phyloP scores from a whole-genome alignment of 495 filamentous ascomycete genomes.

The Penicillium simplicissimum region DNA sequence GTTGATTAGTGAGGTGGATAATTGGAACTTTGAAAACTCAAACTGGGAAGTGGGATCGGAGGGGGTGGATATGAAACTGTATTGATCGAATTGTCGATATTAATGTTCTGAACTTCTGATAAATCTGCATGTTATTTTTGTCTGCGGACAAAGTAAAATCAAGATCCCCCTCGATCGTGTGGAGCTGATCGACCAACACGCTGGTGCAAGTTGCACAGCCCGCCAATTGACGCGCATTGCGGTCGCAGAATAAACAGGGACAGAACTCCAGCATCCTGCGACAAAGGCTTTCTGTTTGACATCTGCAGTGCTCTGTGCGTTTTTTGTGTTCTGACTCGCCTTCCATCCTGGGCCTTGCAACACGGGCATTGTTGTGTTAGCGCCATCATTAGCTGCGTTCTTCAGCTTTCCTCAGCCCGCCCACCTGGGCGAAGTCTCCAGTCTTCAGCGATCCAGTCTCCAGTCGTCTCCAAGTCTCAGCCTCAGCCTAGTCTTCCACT shows the following conservation, averaged over 20 bases:
- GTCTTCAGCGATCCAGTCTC: too few relatives aligned
- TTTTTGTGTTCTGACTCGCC: not conserved
- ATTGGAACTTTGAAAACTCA: not conserved
- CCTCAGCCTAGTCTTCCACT: not conserved
- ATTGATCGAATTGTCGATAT: too few relatives aligned
- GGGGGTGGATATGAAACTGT: conserved; percentile 14
- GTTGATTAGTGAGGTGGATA: too few relatives aligned
- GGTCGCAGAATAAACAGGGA: too few relatives aligned
- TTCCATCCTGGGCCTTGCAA: too few relatives aligned
- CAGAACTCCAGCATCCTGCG: not conserved
- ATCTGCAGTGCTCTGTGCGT: too few relatives aligned
- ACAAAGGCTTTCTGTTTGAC: not conserved
- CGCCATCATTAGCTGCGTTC: not conserved
- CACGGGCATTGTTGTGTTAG: not conserved
- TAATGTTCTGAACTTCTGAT: too few relatives aligned
- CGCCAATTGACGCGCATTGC: too few relatives aligned
- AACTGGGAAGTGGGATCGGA: not conserved
- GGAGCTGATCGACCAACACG: conserved; percentile 18
- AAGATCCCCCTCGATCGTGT: conserved; percentile 23
- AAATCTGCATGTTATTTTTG: not conserved
- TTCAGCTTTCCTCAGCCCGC: not conserved
- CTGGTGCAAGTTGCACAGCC: too few relatives aligned
- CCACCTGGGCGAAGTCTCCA: too few relatives aligned
- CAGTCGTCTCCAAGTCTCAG: not conserved
- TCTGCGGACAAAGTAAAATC: conserved; percentile 15